These are phyloP conservation scores for Plasmodium cynomolgi DNA, from an alignment of 169 alveolate species.

Conservation along the genomic window DNA sequence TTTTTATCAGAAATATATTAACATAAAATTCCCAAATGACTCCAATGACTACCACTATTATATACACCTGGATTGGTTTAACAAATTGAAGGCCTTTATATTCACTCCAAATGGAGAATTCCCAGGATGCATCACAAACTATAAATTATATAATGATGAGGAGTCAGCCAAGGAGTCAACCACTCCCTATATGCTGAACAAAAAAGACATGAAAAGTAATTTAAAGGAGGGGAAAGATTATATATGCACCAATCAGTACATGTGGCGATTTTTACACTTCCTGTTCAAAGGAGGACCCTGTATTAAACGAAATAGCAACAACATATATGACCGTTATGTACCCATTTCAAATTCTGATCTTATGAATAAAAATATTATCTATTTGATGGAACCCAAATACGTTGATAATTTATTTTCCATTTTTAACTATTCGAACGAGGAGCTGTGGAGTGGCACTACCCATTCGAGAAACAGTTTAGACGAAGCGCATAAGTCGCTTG, in stretches of 20 bases:
- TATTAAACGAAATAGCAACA: conserved; percentile 41
- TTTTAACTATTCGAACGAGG: conserved; percentile 29
- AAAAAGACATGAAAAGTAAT: conserved; percentile 27
- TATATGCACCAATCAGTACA: conserved; percentile 60
- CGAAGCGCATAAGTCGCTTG: not conserved
- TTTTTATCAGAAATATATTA: conserved; percentile 51
- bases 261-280: conserved; percentile 64
- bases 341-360: conserved; percentile 35
- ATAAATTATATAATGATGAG: conserved; percentile 21
- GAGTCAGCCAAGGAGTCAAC: not conserved
- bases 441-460: not conserved
- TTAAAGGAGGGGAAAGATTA: conserved; percentile 66
- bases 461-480: not conserved
- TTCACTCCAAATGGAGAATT: conserved; percentile 10
- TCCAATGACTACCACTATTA: conserved; percentile 18
- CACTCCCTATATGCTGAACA: not conserved
- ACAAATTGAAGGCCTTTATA: conserved; percentile 28
- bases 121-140: conserved; percentile 51
- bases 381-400: conserved; percentile 32
- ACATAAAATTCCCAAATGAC: conserved; percentile 58
- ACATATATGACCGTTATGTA: conserved; percentile 38
- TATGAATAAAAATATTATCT: conserved; percentile 48
- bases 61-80: conserved; percentile 50
- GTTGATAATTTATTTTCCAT: conserved; percentile 43
- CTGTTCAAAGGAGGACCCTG: conserved; percentile 55